Evolutionary conservation across 139 green algal genomes (phyloP), one percentile per base, ranked within the genome.

Genomic region (Nannochloris sp.): DNA sequence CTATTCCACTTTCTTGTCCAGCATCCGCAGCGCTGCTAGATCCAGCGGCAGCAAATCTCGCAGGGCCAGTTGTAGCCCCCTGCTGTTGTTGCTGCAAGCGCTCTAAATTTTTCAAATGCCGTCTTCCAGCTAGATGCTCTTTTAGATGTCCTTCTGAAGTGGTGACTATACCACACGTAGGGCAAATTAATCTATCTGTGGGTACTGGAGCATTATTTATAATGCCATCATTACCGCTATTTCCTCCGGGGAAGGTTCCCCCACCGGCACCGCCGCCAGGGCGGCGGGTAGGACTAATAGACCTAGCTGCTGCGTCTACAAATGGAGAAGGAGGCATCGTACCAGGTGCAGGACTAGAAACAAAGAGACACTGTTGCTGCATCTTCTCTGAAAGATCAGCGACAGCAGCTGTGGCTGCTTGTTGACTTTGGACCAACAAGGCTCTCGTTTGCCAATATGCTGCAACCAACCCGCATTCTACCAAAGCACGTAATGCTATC

Each of bases 151-250:
- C 64, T 15, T 76, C 51, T 25, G 66, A 78, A n/a, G 78, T 85
- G 23, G 78, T 70, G 25, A 75, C 67, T 45, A 85, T 78, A 54
- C 78, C 78, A 57, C 78, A 85, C 19, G 71, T 73, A 1, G 64
- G 66, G 67, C 78, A 85, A 19, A 76, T 67, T 5, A 71, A 60
- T 4, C 23, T 24, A 2, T 31, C 55, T 24, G 4, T 48, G 19
- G 29, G 25, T 0, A 7, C 2, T 10, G 23, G 32, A n/a, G 25
- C 33, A 2, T 45, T 25, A 25, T 34, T 27, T 0, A 23, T 19
- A 4, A 27, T 58, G 13, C 42, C 4, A 10, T 31, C 25, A 15
- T 30, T 23, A 29, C 29, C n/a, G n/a, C n/a, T n/a, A n/a, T n/a
- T n/a, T n/a, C n/a, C n/a, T n/a, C n/a, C n/a, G n/a, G n/a, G n/a